A percentile compares a stretch with the other conserved stretches of the same genome.
Conservation (phyloP, 2,329 filamentous ascomycete species). For the Neopestalotiopsis sp. region DNA sequence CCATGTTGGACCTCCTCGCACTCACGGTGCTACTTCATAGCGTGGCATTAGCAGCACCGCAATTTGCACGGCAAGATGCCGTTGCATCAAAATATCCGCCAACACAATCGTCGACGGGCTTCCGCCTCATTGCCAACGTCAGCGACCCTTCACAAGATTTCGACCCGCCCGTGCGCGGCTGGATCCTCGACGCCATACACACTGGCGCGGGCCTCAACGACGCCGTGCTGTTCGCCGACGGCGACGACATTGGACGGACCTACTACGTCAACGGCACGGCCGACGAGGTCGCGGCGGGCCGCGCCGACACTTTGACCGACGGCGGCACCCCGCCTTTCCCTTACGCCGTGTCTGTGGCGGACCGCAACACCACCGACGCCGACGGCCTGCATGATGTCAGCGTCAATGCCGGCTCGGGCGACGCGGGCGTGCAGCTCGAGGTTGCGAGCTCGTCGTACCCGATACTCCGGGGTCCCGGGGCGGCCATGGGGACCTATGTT, state of each 20-base stretch:
- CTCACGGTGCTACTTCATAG: conserved; percentile 13
- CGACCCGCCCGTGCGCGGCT: conserved; percentile 45
- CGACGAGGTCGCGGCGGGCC: conserved; percentile 35
- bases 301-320: conserved; percentile 46
- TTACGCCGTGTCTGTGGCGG: conserved; percentile 40
- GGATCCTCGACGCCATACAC: conserved; percentile 47
- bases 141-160: conserved; percentile 47
- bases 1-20: not conserved
- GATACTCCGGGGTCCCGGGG: conserved; percentile 32
- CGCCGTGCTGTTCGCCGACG: conserved; percentile 39
- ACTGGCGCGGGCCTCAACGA: conserved; percentile 47
- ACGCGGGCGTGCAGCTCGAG: conserved; percentile 40
- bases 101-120: conserved; percentile 34
- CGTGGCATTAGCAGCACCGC: conserved; percentile 19
- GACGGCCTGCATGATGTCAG: conserved; percentile 33
- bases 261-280: conserved; percentile 59
- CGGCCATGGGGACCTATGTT: conserved; percentile 41
- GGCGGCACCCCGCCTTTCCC: conserved; percentile 45
- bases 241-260: conserved; percentile 31
- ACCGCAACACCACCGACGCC: conserved; percentile 27
- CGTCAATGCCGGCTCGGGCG: conserved; percentile 45
- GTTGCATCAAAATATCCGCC: conserved; percentile 27
- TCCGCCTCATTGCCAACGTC: conserved; percentile 52
- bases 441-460: conserved; percentile 40
- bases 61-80: not conserved